A percentile compares a stretch with the other conserved stretches of the same genome.
Conservation (phyloP, 192 early-diverging fungal species). For the Backusella tarrabulga region DNA sequence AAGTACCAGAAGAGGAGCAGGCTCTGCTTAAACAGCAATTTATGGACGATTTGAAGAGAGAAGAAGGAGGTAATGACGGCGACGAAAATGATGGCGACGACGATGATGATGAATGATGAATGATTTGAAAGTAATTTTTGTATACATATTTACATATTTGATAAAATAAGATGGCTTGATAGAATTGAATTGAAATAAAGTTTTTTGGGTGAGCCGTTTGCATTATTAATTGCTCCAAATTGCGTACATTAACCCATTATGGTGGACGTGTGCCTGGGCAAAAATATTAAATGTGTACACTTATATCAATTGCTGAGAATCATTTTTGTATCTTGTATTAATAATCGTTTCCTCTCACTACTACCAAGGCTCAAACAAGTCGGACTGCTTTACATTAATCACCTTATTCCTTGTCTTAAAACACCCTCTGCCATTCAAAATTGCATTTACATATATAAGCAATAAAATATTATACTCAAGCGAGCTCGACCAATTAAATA, state of each 20-base stretch:
- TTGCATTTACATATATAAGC: too few relatives aligned
- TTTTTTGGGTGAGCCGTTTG: too few relatives aligned
- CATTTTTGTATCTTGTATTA: not conserved
- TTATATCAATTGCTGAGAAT: not conserved
- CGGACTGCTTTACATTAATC: not conserved
- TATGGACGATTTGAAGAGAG: not conserved
- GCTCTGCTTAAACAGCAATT: not conserved
- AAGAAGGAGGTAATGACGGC: not conserved
- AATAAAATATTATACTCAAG: too few relatives aligned
- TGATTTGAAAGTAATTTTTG: not conserved
- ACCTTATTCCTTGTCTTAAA: not conserved
- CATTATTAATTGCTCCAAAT: too few relatives aligned
- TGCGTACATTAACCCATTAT: too few relatives aligned
- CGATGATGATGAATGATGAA: not conserved
- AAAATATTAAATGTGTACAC: not conserved
- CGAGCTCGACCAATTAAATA: too few relatives aligned
- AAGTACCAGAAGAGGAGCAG: not conserved
- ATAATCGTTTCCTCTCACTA: too few relatives aligned
- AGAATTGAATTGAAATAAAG: too few relatives aligned
- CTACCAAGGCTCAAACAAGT: too few relatives aligned
- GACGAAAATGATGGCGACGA: not conserved
- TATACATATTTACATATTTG: not conserved
- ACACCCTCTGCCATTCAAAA: too few relatives aligned
- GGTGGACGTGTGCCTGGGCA: not conserved
- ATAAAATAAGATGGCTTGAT: too few relatives aligned